Base-by-base conservation (phyloP, 2,329 filamentous ascomycete species). In the Ophioceras dolichostomum region DNA sequence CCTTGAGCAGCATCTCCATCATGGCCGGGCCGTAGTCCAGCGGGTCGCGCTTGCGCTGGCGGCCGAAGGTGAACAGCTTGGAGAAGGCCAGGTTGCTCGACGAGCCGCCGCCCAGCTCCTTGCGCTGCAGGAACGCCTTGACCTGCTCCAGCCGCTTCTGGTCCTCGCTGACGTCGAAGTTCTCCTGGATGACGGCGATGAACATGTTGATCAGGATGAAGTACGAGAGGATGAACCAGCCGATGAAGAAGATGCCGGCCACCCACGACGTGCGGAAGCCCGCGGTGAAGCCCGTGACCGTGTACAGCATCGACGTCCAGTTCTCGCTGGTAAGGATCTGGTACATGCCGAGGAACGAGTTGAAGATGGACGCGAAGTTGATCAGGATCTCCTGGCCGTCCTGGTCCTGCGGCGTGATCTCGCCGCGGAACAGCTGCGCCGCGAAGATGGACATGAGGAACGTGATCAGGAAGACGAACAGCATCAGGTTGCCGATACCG, bases 171-270 rank as follows among this genome's bases (percentile, higher is more conserved):
- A 98, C 87, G 60, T 98, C 91, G 55, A 98, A 98, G 52, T 94
- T 98, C 55, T 98, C 91, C 58, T 98, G 91, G 46, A 98, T 98
- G 62, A 98, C 91, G 68, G 91, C 91, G 83, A 98, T 96, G 67
- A 98, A 98, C 91, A 98, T 98, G 54, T 96, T 98, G 64, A 98
- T 64, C 43, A 96, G 74, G 61, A 98, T 94, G 55, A 96, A 89
- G 57, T 93, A 95, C 5, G 87, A 73, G 31, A 98, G 70, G 40
- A 94, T 91, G 58, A 94, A 96, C 91, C 91, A 98, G 47, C 88
- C 72, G 44, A 95, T 85, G 47, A 94, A 70, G 49, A 98, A 95
- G 1, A 84, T 70, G 8, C 89, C 87, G 9, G 84, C 87, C 39
- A 96, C 87, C 89, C 91, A 96, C 8, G 83, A 74, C n/a, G 84